phyloP scores from a whole-genome alignment of 805 yeast genomes.

The Yamadazyma ubonensis region DNA sequence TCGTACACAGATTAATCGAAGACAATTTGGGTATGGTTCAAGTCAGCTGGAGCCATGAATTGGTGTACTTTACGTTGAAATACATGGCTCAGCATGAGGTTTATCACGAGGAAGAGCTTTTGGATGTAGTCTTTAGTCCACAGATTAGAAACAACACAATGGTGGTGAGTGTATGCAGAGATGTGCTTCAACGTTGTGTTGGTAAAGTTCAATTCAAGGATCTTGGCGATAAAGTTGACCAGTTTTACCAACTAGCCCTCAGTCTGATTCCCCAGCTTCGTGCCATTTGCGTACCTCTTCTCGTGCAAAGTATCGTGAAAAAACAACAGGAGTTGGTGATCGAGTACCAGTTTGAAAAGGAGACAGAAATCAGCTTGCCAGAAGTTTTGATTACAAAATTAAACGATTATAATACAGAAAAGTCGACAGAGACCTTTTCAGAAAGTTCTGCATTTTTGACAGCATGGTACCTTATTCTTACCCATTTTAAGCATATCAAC shows the following conservation, averaged over 20 bases:
- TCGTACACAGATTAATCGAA: conserved; percentile 21
- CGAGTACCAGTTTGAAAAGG: conserved; percentile 55
- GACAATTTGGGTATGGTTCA: conserved; percentile 46
- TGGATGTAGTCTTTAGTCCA: conserved; percentile 41
- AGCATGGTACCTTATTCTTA: conserved; percentile 66
- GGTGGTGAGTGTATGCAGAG: conserved; percentile 33
- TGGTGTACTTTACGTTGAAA: conserved; percentile 49
- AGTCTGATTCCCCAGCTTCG: conserved; percentile 19
- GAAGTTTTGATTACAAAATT: too few relatives aligned
- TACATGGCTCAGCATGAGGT: conserved; percentile 7
- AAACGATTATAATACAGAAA: too few relatives aligned
- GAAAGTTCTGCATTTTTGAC: conserved; percentile 48
- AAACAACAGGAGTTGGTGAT: conserved; percentile 60
- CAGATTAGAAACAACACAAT: conserved; percentile 23
- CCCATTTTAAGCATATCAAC: conserved; percentile 63
- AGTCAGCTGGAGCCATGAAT: conserved; percentile 34
- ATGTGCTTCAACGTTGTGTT: conserved; percentile 32
- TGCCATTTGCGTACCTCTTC: conserved; percentile 34
- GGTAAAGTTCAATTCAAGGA: conserved; percentile 3
- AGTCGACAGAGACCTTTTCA: conserved; percentile 32
- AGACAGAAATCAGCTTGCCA: too few relatives aligned
- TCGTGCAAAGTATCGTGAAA: conserved; percentile 40
- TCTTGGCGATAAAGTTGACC: conserved; percentile 7
- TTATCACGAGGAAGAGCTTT: conserved; percentile 30
- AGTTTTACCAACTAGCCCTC: conserved; percentile 33